phyloP scores from a whole-genome alignment of 352 stramenopile genomes.

The Plasmopara halstedii region DNA sequence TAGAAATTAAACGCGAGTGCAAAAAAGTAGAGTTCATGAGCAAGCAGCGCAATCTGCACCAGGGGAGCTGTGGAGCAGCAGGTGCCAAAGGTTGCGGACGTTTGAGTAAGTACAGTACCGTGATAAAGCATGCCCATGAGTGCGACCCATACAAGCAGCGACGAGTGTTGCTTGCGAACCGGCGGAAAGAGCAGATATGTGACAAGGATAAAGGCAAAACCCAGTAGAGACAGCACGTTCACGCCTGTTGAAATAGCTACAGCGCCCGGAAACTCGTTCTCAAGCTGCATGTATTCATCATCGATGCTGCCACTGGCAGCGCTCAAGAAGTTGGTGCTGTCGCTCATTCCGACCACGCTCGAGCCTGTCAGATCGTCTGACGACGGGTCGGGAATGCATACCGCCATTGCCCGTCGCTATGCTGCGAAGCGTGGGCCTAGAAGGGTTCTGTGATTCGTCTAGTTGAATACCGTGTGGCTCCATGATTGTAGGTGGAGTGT shows the following conservation, averaged over 20 bases:
- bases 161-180: constrained; percentile 72
- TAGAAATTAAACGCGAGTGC: constrained; percentile 82
- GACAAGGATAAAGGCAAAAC: constrained; percentile 69
- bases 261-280: constrained; percentile 50
- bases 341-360: constrained; percentile 8
- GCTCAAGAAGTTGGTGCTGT: constrained; percentile 30
- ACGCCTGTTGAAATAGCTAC: constrained; percentile 46
- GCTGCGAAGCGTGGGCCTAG: constrained; percentile 1
- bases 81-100: constrained; percentile 30
- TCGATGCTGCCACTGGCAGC: constrained; percentile 2
- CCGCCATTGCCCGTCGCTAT: constrained; percentile 13
- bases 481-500: constrained; percentile 4
- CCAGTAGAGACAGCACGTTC: constrained; percentile 62
- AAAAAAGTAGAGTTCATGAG: constrained; percentile 82
- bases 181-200: constrained; percentile 78
- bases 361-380: constrained; percentile 11
- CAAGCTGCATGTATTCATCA: constrained; percentile 20
- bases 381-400: constrained; percentile 20
- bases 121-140: constrained; percentile 78
- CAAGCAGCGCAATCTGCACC: constrained; percentile 63
- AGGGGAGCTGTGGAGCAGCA: constrained; percentile 60
- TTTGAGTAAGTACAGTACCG: constrained; percentile 53
- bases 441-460: constrained; percentile 2
- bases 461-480: constrained; percentile 13
- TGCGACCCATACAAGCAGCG: constrained; percentile 73